Base-by-base conservation (phyloP, 176 grass and related monocot genomes). In the Avena sativa region DNA sequence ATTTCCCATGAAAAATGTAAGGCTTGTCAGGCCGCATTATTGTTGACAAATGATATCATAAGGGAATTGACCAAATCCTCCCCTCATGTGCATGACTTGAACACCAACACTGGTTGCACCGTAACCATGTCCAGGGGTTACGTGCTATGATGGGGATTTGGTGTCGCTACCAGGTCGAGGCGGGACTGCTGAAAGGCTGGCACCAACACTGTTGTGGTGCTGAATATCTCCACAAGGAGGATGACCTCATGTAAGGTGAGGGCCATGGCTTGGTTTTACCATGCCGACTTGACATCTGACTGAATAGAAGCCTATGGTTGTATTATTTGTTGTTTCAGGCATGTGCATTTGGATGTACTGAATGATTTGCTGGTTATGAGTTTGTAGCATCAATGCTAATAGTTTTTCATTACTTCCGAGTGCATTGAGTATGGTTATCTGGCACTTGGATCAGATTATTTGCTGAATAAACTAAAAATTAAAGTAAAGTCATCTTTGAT, bases 121-220 rank as follows among this genome's bases (percentile, higher is more conserved):
- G 86, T 98, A 17, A 79, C 95, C 71, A 80, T 95, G 82, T 90
- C 89, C 71, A 98, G 87, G 89, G 83, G 84, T 4, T 93, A 98
- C 58, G 71, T 95, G 25, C 93, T 89, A 9, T 86, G 88, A 9
- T 86, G 88, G 12, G 91, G 90, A 2, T 98, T 95, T 44, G 91
- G 86, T 6, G 40, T 98, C 4, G 84, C 93, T 2, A 85, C 91
- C 38, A 71, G 90, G 73, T 92, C 86, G 8, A 88, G 91, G 21
- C 88, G 95, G 81, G 95, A 95, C 71, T 91, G 91, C 82, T 84
- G 93, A 52, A 95, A 95, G 88, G 90, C 92, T 8, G 81, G 91
- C 44, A 88, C 91, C 3, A 89, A 95, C 59, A 84, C 88, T 1
- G 71, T 95, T 1, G 90, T 95, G 4, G 88, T 94, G 52, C 88